These are phyloP conservation scores for Pseudomonodictys pantanalensis DNA, from an alignment of 495 filamentous ascomycete species.

Conservation along the genomic window DNA sequence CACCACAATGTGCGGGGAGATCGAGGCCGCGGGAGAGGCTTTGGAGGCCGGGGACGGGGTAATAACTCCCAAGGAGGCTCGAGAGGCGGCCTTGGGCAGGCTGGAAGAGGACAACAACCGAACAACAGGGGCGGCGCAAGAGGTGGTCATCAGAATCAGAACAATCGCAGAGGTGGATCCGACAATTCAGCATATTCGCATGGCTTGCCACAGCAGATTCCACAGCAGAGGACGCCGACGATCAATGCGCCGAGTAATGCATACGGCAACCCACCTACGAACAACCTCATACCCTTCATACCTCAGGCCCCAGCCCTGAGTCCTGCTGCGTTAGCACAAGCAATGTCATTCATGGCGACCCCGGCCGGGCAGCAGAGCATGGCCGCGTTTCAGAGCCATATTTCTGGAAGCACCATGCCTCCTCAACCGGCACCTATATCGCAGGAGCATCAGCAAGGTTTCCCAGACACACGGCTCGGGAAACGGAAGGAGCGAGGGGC, in stretches of 20 bases:
- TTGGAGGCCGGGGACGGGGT: conserved; percentile 27
- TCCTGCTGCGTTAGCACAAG: conserved; percentile 16
- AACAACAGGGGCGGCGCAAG: background rate
- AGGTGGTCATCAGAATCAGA: background rate
- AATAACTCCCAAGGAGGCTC: conserved; percentile 5
- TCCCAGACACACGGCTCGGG: background rate
- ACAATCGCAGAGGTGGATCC: background rate
- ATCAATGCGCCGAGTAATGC: background rate
- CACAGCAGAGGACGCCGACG: background rate
- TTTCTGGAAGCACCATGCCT: background rate
- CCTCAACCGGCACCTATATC: background rate
- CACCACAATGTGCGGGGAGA: conserved; percentile 10
- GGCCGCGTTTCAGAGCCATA: conserved; percentile 8
- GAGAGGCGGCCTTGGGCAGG: conserved; percentile 8
- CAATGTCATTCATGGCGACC: conserved; percentile 20
- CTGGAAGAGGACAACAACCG: background rate
- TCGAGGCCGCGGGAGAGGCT: conserved; percentile 16
- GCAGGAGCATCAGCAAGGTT: background rate
- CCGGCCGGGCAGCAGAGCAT: conserved; percentile 15
- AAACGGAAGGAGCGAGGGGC: background rate
- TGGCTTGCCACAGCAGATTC: background rate
- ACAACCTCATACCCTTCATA: background rate
- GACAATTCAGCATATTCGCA: background rate
- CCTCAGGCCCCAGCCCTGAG: background rate
- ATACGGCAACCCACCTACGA: conserved; percentile 22